Conservation (phyloP, 2,329 filamentous ascomycete genomes). For the Cercospora janseana region DNA sequence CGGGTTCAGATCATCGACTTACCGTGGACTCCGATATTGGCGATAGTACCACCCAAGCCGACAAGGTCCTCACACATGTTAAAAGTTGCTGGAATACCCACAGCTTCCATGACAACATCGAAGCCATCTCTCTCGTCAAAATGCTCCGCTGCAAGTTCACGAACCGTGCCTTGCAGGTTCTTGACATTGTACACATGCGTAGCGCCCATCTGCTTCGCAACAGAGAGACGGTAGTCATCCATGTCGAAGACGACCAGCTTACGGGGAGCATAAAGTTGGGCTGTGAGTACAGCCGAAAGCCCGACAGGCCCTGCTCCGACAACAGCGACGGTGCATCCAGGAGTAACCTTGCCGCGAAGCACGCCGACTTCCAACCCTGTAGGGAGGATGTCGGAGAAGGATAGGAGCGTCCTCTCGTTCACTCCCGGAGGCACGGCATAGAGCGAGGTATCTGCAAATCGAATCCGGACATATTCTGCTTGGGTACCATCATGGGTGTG, state of each 20-base stretch:
- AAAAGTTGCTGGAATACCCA: slow-evolving; percentile 55
- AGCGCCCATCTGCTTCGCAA: slow-evolving; percentile 52
- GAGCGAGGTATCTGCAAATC: slow-evolving; percentile 51
- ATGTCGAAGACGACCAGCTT: slow-evolving; percentile 54
- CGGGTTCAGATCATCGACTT: too few species aligned
- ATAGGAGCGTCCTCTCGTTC: slow-evolving; percentile 47
- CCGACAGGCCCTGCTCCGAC: slow-evolving; percentile 57
- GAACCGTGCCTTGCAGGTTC: slow-evolving; percentile 34
- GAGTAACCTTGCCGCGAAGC: slow-evolving; percentile 52
- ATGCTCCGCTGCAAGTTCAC: slow-evolving; percentile 43
- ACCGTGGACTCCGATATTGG: slow-evolving; percentile 60
- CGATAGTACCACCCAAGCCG: slow-evolving; percentile 54
- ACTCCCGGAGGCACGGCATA: slow-evolving; percentile 46
- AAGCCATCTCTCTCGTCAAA: slow-evolving; percentile 53
- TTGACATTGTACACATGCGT: slow-evolving; percentile 45
- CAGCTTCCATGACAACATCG: slow-evolving; percentile 59
- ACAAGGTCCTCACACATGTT: slow-evolving; percentile 55
- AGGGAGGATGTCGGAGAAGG: slow-evolving; percentile 57
- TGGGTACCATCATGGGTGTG: slow-evolving; percentile 56
- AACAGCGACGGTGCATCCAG: slow-evolving; percentile 54
- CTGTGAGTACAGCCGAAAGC: slow-evolving; percentile 54
- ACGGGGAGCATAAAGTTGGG: slow-evolving; percentile 55
- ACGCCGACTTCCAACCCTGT: slow-evolving; percentile 58
- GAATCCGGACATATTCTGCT: slow-evolving; percentile 57
- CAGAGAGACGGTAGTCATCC: slow-evolving; percentile 49